Evolutionary conservation across 179 eudicot genomes (phyloP).

Genomic region (Patellifolia procumbens): DNA sequence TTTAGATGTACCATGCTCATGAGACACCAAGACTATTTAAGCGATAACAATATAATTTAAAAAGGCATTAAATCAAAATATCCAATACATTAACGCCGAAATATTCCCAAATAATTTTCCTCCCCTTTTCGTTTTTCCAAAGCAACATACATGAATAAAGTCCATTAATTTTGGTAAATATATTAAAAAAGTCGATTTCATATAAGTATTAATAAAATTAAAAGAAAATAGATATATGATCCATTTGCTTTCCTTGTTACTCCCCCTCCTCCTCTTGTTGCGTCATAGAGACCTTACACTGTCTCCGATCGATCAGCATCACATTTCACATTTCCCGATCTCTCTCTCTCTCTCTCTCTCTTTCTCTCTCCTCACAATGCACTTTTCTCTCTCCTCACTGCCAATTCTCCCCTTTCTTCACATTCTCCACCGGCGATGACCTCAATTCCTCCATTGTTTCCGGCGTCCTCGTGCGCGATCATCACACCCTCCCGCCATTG

Average conservation of each 20-base stretch:
- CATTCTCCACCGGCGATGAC: conserved; percentile 23
- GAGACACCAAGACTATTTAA: too few species aligned
- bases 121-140: too few species aligned
- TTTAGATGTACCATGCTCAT: too few species aligned
- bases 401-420: conserved; percentile 16
- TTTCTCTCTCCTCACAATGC: conserved; percentile 17
- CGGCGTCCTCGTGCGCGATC: conserved; percentile 7
- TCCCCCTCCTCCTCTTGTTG: not conserved
- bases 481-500: not conserved
- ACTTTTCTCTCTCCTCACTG: conserved; percentile 21
- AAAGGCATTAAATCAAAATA: too few species aligned
- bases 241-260: not conserved
- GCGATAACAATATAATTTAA: too few species aligned
- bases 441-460: conserved; percentile 25
- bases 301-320: conserved; percentile 35
- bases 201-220: too few species aligned
- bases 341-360: too few species aligned
- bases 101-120: too few species aligned
- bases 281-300: conserved; percentile 29
- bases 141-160: too few species aligned
- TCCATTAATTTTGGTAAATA: too few species aligned
- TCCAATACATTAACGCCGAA: too few species aligned
- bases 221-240: not conserved
- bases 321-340: conserved; percentile 23
- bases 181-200: too few species aligned